These are phyloP conservation scores for Aspergillus sp. DNA, from an alignment of 2,329 filamentous ascomycete genomes.

Conservation along the genomic window DNA sequence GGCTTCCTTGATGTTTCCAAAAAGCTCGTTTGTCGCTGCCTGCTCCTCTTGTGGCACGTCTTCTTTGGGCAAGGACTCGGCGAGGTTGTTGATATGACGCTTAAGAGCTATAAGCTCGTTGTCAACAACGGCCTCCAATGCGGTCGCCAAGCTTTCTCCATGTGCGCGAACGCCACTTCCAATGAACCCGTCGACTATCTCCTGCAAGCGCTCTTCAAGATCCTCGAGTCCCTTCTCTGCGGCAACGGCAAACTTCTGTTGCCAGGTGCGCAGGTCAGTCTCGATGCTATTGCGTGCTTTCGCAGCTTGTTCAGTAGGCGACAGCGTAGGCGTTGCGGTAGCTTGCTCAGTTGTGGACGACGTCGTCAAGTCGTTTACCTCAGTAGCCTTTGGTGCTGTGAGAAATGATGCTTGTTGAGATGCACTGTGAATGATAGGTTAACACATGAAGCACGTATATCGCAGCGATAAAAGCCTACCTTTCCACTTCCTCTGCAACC, in stretches of 20 bases:
- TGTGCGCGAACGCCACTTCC: conserved; percentile 59
- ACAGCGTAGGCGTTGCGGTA: conserved; percentile 38
- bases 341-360: conserved; percentile 30
- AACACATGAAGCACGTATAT: background rate
- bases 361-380: conserved; percentile 22
- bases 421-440: conserved; percentile 8
- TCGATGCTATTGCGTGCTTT: conserved; percentile 64
- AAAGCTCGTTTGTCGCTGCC: conserved; percentile 54
- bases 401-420: conserved; percentile 27
- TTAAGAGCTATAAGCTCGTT: conserved; percentile 68
- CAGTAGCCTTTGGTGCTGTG: conserved; percentile 21
- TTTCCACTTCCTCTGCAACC: conserved; percentile 57
- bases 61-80: conserved; percentile 59
- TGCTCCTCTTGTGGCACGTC: conserved; percentile 56
- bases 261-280: conserved; percentile 80
- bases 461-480: conserved; percentile 28
- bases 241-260: conserved; percentile 81
- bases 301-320: conserved; percentile 46
- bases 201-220: conserved; percentile 61
- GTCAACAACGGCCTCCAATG: conserved; percentile 68
- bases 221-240: conserved; percentile 80
- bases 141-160: conserved; percentile 56
- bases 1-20: conserved; percentile 62
- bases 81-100: conserved; percentile 61
- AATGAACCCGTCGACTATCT: conserved; percentile 74